Evolutionary conservation across 148 eudicot species (phyloP).

Genomic region (Arbutus unedo): DNA sequence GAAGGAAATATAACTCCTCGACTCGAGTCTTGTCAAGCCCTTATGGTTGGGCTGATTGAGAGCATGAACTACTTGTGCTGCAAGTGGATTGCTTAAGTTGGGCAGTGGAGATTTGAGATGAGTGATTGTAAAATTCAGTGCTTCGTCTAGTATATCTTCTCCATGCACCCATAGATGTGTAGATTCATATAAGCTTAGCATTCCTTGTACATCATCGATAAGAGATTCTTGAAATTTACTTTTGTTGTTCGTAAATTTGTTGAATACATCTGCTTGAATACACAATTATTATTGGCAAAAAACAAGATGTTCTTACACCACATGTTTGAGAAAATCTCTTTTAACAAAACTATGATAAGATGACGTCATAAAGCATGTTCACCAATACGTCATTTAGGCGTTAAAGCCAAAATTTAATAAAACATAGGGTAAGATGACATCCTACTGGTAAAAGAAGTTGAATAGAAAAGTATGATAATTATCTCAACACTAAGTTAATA

Average conservation of each 20-base stretch:
- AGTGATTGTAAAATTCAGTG: conserved; percentile 24
- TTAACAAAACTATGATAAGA: no score
- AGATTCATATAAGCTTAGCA: conserved; percentile 19
- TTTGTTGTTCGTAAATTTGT: conserved; percentile 4
- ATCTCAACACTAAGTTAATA: no score
- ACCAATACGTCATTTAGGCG: no score
- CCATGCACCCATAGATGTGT: conserved; percentile 34
- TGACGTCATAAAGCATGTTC: no score
- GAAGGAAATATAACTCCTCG: conserved; percentile 39
- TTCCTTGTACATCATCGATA: not conserved
- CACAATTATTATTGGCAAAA: no score
- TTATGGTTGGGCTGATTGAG: conserved; percentile 32
- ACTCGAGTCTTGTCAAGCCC: conserved; percentile 42
- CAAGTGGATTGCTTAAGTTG: no score
- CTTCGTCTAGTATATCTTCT: conserved; percentile 37
- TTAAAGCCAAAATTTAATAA: no score
- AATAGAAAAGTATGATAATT: no score
- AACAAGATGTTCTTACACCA: no score
- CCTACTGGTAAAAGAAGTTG: no score
- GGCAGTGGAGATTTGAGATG: conserved; percentile 15
- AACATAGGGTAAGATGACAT: no score
- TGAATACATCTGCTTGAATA: conserved; percentile 19
- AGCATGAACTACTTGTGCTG: conserved; percentile 37
- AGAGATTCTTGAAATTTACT: conserved; percentile 13
- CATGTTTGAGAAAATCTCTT: no score